Conservation (phyloP, 345 rosid genomes). For the Kernera saxatilis region DNA sequence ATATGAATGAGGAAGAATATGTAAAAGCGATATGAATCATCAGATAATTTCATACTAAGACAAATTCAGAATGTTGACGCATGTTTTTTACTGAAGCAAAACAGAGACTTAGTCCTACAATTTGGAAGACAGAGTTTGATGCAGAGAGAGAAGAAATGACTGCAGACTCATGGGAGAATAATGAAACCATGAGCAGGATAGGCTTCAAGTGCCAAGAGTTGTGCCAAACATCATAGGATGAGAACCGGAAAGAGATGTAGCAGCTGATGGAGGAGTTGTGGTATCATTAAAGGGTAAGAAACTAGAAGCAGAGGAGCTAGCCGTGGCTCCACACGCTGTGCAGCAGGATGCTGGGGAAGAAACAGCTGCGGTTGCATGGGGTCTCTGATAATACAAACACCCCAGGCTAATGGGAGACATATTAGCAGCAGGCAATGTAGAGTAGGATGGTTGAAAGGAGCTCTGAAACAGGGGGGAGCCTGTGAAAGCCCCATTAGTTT, state of each 20-base stretch:
- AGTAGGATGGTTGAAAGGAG: no score
- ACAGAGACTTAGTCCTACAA: not conserved
- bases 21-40: not conserved
- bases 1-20: no score
- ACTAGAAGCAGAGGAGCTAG: constrained; percentile 13
- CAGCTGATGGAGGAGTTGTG: not conserved
- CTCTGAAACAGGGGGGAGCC: no score
- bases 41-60: not conserved
- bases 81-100: no score
- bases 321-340: constrained; percentile 22
- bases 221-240: not conserved
- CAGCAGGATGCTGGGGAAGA: constrained; percentile 7
- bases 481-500: no score
- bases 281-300: not conserved
- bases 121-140: not conserved
- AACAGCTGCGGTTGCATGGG: not conserved
- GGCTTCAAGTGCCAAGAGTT: not conserved
- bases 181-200: not conserved
- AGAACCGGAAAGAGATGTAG: constrained; percentile 6
- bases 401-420: no score
- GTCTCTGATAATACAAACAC: no score
- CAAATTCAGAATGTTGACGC: not conserved
- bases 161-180: constrained; percentile 9
- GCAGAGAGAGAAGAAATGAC: not conserved
- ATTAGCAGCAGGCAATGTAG: no score